A percentile compares a stretch with the other conserved stretches of the same genome.
Conservation (phyloP, 306 rosid genomes). For the Rosa rugosa region DNA sequence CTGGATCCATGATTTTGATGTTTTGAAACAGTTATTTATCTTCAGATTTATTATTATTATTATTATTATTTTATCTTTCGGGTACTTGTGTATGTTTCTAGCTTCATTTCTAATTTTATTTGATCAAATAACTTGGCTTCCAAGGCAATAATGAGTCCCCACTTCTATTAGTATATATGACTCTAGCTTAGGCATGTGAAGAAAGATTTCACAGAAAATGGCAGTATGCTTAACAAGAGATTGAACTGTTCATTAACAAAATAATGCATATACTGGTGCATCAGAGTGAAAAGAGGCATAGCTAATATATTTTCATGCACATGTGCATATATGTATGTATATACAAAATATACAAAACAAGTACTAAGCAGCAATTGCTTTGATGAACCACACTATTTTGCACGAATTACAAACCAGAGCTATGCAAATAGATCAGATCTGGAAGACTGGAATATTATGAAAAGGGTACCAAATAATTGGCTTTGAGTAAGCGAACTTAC, state of each 20-base stretch:
- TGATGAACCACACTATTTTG: background rate
- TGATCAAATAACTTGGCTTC: background rate
- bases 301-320: background rate
- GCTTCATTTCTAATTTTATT: background rate
- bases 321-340: background rate
- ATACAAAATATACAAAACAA: background rate
- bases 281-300: background rate
- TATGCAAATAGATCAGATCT: slow-evolving; percentile 8
- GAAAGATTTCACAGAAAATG: background rate
- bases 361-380: background rate
- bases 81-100: background rate
- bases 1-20: background rate
- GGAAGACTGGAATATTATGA: background rate
- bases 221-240: background rate
- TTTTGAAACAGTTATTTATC: background rate
- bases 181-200: background rate
- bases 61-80: background rate
- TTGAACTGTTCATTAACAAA: background rate
- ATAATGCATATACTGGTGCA: background rate
- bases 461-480: background rate
- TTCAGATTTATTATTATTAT: background rate
- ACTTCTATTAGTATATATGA: background rate
- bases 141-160: background rate
- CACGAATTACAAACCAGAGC: background rate
- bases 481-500: slow-evolving; percentile 21